Evolutionary conservation across 2,329 filamentous ascomycete genomes (phyloP), one percentile per base, ranked within the genome.

Genomic region (Golovinomyces cichoracearum): DNA sequence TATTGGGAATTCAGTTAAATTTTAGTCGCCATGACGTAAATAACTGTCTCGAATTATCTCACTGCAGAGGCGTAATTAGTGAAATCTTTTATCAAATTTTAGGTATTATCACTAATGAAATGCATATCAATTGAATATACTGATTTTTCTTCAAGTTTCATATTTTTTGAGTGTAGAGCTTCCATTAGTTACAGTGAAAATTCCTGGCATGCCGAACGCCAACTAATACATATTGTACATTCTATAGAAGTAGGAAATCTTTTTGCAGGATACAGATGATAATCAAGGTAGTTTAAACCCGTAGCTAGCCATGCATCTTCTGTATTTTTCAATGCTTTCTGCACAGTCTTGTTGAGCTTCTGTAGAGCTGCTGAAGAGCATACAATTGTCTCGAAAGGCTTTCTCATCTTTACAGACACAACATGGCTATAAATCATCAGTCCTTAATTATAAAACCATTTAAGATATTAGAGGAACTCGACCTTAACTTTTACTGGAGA

Each of bases 401-500:
- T 98, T 98, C 65, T 98, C 85, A 41, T 90, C 76, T 62, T 86
- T 94, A 75, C 90, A 98, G 26, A 95, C 90, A 63, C 90, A 95
- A 73, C 90, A 95, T 40, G 88, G 88, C 84, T 94, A 59, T 17
- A 23, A 41, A 21, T 12, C 19, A 41, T 23, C 22, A 33, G n/a
- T 33, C 31, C 7, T 33, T 15, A 33, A n/a, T 12, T 33, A n/a
- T 33, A 15, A n/a, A 33, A 33, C 31, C 13, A 33, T 15, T 12
- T 15, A 33, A 33, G 31, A 33, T 12, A 15, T 33, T 33, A 15
- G 13, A 33, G 6, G n/a, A 33, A 12, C 31, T 33, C n/a, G n/a
- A 33, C 31, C 13, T 33, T 33, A 5, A 3, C 31, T 33, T 12
- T 33, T 33, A n/a, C 3, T 3, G 31, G 13, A 33, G n/a, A 12